Conservation (phyloP, 78 protist species). For the Paratrimastix pyriformis region DNA sequence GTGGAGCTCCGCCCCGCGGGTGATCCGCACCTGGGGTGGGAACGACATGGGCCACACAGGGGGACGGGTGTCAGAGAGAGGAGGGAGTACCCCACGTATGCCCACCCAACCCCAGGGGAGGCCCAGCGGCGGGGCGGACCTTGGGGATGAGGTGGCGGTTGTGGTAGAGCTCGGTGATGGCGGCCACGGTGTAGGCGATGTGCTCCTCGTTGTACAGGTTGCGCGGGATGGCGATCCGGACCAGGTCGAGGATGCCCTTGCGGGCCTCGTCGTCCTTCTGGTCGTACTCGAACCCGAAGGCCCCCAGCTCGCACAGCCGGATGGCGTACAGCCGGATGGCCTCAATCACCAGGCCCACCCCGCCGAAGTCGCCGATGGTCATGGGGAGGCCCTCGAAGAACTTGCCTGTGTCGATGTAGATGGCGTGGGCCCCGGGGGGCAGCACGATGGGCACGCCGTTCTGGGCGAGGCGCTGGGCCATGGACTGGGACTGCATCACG, state of each 20-base stretch:
- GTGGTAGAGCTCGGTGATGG: not conserved
- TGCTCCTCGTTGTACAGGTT: slow-evolving; percentile 9
- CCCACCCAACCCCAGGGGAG: not conserved
- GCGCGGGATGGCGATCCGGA: slow-evolving; percentile 19
- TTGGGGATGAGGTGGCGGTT: not conserved
- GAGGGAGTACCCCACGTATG: too few relatives aligned
- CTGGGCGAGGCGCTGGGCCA: not conserved
- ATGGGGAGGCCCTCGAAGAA: not conserved
- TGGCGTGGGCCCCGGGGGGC: slow-evolving; percentile 22
- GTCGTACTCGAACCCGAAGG: slow-evolving; percentile 1
- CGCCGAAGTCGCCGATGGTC: not conserved
- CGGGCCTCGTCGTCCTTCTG: not conserved
- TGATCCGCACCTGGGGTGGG: too few relatives aligned
- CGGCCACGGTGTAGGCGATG: slow-evolving; percentile 6
- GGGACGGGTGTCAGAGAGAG: too few relatives aligned
- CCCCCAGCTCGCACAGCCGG: slow-evolving; percentile 13
- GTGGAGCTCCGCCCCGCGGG: too few relatives aligned
- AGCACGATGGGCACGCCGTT: slow-evolving; percentile 7
- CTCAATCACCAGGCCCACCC: not conserved
- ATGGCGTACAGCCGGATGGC: slow-evolving; percentile 8
- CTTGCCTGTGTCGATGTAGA: not conserved
- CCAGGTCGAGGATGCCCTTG: slow-evolving; percentile 1
- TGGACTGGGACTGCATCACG: slow-evolving; percentile 5
- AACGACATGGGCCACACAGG: too few relatives aligned
- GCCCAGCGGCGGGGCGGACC: not conserved